Base-by-base conservation (phyloP, 768 basidiomycete species). In the Leccinum disarticulatum region DNA sequence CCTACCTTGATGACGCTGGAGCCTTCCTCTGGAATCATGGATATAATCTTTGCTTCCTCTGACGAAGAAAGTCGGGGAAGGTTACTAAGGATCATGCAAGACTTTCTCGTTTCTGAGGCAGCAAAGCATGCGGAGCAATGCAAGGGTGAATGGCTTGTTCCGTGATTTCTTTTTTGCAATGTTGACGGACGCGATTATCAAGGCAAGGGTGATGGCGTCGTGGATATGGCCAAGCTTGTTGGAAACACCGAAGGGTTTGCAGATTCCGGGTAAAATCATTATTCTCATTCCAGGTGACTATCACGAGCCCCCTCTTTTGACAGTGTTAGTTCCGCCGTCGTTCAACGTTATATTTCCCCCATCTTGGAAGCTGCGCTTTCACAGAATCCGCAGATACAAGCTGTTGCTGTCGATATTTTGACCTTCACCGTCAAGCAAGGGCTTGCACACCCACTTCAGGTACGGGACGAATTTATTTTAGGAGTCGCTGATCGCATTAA, bases 161-260 rank as follows among this genome's bases (percentile, higher is more conserved):
- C 3, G 4, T 33, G n/a, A 27, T 27, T 27, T 31, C 13, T 33
- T 8, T 28, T 43, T 33, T 25, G 31, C 1, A 22, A 13, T 54
- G 11, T 41, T 58, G 13, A 63, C 17, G 7, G 19, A 1, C 3
- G 19, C 9, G 3, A 0, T 25, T 54, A 30, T 43, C 60, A 73
- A 57, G 64, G 56, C 17, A 72, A 68, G 54, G 61, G 60, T 8
- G 70, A 74, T 0, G 64, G 74, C 7, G 79, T 84, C 25, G 86
- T 98, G 54, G 86, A 95, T 66, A 95, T 99, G 87, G 89, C 90
- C 0, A 93, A 97, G 67, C 79, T 99, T 9, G 90, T 98, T 4
- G 97, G 97, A 1, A 95, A 96, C 66, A 94, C 94, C 0, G 90
- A 94, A 67, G 93, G 90, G 1, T 96, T 98, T 71, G 94, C 96